Evolutionary conservation across 78 protist genomes (phyloP).

Genomic region (Thecamonas trahens): DNA sequence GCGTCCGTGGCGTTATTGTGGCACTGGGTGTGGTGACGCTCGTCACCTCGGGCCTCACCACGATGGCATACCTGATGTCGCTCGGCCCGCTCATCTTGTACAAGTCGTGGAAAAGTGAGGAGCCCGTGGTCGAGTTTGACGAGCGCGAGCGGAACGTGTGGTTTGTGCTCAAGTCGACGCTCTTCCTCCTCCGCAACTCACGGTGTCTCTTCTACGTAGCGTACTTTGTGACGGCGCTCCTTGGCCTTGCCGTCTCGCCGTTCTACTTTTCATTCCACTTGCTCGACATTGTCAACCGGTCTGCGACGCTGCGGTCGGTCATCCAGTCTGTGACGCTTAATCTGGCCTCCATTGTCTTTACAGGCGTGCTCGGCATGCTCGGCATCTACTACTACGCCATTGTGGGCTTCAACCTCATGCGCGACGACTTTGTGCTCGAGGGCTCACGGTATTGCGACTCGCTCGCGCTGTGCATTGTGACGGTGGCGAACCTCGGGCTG

Average conservation of each 20-base stretch:
- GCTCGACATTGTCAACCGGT: neutral
- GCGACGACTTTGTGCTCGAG: neutral
- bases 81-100: neutral
- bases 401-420: constrained; percentile 22
- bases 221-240: neutral
- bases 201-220: neutral
- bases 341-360: neutral
- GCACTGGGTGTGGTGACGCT: neutral
- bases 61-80: neutral
- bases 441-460: neutral
- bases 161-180: too few species aligned
- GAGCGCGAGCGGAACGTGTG: too few species aligned
- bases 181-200: neutral
- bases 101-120: neutral
- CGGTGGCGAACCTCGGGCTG: neutral
- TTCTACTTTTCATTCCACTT: neutral
- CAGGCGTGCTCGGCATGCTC: constrained; percentile 18
- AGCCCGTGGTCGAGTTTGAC: neutral
- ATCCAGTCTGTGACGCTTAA: neutral
- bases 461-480: neutral
- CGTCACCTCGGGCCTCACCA: neutral
- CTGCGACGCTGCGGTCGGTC: neutral
- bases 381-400: constrained; percentile 17
- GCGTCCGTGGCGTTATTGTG: neutral
- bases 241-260: neutral